phyloP scores from a whole-genome alignment of 2,329 filamentous ascomycete species.

The Elsinoe perseae region DNA sequence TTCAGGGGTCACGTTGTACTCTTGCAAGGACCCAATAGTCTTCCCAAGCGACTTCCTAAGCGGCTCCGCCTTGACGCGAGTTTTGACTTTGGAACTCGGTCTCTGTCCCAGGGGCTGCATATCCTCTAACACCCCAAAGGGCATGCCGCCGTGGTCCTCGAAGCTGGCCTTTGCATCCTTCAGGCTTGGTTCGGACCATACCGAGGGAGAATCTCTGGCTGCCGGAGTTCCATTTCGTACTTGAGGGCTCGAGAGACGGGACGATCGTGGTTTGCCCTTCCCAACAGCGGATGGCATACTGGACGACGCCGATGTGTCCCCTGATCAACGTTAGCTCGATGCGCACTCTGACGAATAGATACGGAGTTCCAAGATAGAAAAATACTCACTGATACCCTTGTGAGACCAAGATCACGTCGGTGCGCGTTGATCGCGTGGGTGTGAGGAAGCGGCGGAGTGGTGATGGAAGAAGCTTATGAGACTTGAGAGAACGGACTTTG shows the following conservation, averaged over 20 bases:
- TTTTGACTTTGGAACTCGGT: constrained; percentile 56
- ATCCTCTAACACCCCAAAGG: constrained; percentile 68
- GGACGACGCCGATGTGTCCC: constrained; percentile 6
- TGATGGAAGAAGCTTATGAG: constrained; percentile 9
- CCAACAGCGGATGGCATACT: constrained; percentile 17
- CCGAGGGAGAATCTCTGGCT: background rate
- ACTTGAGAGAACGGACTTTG: background rate
- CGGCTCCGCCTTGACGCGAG: constrained; percentile 41
- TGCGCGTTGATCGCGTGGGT: constrained; percentile 14
- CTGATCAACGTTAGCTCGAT: background rate
- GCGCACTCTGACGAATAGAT: background rate
- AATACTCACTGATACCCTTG: constrained; percentile 7
- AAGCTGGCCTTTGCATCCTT: constrained; percentile 58
- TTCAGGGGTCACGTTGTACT: constrained; percentile 41
- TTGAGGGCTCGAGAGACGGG: constrained; percentile 15
- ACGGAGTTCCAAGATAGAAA: background rate
- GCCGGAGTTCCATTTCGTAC: background rate
- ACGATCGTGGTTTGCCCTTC: constrained; percentile 14
- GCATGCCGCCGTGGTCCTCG: constrained; percentile 65
- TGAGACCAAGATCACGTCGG: constrained; percentile 3
- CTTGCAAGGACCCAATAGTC: constrained; percentile 35
- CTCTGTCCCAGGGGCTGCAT: constrained; percentile 75
- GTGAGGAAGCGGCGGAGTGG: constrained; percentile 1
- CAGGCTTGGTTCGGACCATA: constrained; percentile 49
- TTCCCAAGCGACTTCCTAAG: constrained; percentile 36